Conservation (phyloP, 768 basidiomycete species). For the Termitomyces eurrhizus region DNA sequence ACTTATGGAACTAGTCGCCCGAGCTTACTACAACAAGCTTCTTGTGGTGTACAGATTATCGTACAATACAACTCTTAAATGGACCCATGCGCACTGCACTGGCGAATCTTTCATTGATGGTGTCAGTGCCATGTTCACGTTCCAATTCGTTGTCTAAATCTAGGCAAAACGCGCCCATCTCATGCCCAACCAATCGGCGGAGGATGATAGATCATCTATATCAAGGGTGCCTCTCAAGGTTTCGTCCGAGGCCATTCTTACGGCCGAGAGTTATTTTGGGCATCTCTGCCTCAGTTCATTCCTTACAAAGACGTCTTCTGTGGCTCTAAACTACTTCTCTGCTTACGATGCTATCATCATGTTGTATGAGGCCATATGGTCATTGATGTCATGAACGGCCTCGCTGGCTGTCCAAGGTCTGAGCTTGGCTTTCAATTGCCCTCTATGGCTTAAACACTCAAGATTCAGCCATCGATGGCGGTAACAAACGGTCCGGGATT, state of each 20-base stretch:
- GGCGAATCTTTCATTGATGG: not conserved
- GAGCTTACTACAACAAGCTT: not conserved
- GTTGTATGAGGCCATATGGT: conserved; percentile 6
- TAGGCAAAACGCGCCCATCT: conserved; percentile 6
- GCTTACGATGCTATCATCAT: not conserved
- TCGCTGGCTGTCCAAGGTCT: not conserved
- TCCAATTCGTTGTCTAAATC: conserved; percentile 9
- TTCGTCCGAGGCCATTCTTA: not conserved
- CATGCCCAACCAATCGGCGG: conserved; percentile 8
- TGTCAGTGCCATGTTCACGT: conserved; percentile 3
- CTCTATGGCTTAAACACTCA: conserved; percentile 1
- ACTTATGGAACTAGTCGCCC: not conserved
- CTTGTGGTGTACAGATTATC: not conserved
- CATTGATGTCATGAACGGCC: conserved; percentile 8
- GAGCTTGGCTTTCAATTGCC: conserved; percentile 3
- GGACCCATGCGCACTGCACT: not conserved
- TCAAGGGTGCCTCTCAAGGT: not conserved
- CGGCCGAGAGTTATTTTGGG: conserved; percentile 5
- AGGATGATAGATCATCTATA: not conserved
- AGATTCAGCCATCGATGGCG: conserved; percentile 6
- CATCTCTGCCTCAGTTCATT: not conserved
- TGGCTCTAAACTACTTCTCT: not conserved
- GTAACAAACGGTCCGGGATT: conserved; percentile 2
- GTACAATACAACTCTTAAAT: too few species aligned
- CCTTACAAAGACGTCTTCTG: not conserved